A percentile compares a stretch with the other conserved stretches of the same genome.
Evolutionary conservation across 2,329 filamentous ascomycete genomes (phyloP).

Genomic region (Paecilomyces dactylethromorphus): DNA sequence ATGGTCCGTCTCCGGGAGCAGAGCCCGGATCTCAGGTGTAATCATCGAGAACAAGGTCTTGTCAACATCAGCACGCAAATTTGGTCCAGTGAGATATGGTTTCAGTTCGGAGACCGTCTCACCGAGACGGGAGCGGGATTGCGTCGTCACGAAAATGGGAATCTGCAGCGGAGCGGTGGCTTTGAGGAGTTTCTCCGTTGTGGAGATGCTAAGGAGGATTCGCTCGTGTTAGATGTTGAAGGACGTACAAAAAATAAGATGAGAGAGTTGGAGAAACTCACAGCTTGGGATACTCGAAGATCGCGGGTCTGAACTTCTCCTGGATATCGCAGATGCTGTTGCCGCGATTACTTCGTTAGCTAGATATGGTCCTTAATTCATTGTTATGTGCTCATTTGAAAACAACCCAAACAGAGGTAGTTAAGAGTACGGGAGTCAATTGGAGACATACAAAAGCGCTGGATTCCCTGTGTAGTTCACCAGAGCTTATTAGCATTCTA

Average conservation of each 20-base stretch:
- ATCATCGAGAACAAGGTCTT: constrained; percentile 91
- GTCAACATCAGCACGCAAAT: constrained; percentile 58
- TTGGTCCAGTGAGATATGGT: constrained; percentile 36
- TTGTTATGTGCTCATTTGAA: neutral
- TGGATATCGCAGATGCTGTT: constrained; percentile 86
- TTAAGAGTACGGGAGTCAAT: neutral
- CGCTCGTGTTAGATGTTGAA: neutral
- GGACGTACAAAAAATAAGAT: constrained; percentile 1
- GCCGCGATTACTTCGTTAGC: neutral
- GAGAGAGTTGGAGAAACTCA: constrained; percentile 30
- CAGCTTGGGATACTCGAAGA: constrained; percentile 81
- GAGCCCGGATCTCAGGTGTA: constrained; percentile 57
- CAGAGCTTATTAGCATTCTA: neutral
- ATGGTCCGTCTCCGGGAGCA: constrained; percentile 13
- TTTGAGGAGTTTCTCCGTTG: constrained; percentile 61
- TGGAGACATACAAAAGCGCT: constrained; percentile 37
- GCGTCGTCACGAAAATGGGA: constrained; percentile 80
- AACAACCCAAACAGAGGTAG: neutral
- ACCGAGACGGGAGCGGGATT: constrained; percentile 72
- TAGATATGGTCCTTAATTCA: neutral
- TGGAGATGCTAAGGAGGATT: constrained; percentile 49
- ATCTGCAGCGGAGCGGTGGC: constrained; percentile 50
- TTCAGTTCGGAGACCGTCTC: constrained; percentile 70
- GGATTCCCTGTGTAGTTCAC: constrained; percentile 32
- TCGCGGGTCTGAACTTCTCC: constrained; percentile 80